These are phyloP conservation scores for Fusarium tupiense DNA, from an alignment of 2,329 filamentous ascomycete species.

Conservation along the genomic window DNA sequence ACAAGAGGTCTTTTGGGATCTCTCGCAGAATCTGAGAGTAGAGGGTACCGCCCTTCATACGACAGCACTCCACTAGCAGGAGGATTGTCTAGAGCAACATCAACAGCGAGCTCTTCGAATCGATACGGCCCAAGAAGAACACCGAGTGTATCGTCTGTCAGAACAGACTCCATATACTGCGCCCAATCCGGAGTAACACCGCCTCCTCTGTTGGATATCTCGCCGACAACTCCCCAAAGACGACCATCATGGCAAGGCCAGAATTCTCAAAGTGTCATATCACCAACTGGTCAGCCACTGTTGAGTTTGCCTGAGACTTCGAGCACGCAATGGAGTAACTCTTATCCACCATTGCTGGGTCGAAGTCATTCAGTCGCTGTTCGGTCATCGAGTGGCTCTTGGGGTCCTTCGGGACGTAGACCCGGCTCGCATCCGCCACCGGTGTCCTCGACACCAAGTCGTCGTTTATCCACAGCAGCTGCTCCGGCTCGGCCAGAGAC, in stretches of 20 bases:
- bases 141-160: neutral
- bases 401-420: too few relatives aligned
- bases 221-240: neutral
- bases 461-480: neutral
- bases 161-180: constrained; percentile 6
- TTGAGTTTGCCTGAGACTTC: rapidly evolving
- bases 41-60: neutral
- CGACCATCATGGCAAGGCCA: neutral
- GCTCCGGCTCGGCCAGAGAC: neutral
- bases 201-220: neutral
- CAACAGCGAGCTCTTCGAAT: neutral
- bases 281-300: neutral
- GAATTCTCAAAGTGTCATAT: neutral
- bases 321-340: rapidly evolving
- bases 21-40: neutral
- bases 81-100: neutral
- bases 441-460: rapidly evolving
- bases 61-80: rapidly evolving
- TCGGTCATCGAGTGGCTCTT: neutral
- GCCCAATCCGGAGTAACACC: neutral
- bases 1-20: neutral
- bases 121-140: neutral
- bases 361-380: neutral
- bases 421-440: too few relatives aligned
- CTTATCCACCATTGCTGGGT: rapidly evolving